Evolutionary conservation across 106 monocot genomes (phyloP), one percentile per base, ranked within the genome.

Genomic region (Allium cepa): DNA sequence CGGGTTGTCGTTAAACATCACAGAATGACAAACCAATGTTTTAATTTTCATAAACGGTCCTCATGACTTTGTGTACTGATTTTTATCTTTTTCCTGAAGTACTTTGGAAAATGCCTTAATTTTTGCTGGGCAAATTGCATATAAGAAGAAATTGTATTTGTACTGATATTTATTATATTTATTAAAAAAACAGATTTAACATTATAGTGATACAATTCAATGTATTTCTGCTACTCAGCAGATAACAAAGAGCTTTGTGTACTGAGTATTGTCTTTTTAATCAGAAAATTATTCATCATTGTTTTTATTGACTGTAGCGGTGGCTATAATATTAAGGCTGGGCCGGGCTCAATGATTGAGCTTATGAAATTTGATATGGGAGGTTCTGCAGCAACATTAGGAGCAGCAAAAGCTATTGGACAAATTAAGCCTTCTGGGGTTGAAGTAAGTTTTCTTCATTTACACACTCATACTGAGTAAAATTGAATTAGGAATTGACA

Each of bases 281-380:
- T 36, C 36, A 36, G 36, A 36, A 36, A 36, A 36, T 36, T 36
- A 36, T 36, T 36, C 36, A 0, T 63, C 17, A 11, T n/a, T 67
- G 79, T 76, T 70, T 11, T 49, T 26, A 27, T 77, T 69, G 71
- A 9, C 64, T 64, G 2, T 74, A 95, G 94, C 78, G 94, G 94
- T 66, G 94, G 94, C 71, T 95, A 95, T 79, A 95, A 95, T 73
- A 95, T 95, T 60, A 95, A 95, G 79, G 83, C 94, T 70, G 94
- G 94, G 49, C 75, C 85, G 36, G 88, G 91, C 36, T 88, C 83
- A 79, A 73, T 51, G 22, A 95, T 95, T 59, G 91, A 95, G 50
- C 75, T 95, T 28, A 95, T 95, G 94, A 95, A 95, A 71, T 95
- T 88, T 76, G 94, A 95, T 66, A 95, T 95, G 94, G 94, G 94